Conservation (phyloP, 1,139 yeast genomes). For the Nadsonia commutata region DNA sequence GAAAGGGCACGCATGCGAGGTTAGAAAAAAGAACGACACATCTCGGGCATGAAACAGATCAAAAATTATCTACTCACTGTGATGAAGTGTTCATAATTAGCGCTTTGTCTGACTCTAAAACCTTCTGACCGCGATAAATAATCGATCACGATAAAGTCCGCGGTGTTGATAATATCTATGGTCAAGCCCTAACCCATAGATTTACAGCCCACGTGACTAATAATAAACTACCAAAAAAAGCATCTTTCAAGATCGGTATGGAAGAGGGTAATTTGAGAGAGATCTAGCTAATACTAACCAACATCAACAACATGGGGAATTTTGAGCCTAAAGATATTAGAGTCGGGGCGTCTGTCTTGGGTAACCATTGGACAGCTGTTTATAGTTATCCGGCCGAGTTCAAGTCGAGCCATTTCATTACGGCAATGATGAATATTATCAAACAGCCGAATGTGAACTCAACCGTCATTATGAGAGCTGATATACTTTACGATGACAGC, state of each 20-base stretch:
- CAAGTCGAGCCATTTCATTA: slow-evolving; percentile 37
- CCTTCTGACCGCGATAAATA: too few relatives aligned
- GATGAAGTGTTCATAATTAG: slow-evolving; percentile 19
- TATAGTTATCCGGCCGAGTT: slow-evolving; percentile 21
- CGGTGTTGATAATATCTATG: too few relatives aligned
- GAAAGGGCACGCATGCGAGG: too few relatives aligned
- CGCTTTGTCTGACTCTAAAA: too few relatives aligned
- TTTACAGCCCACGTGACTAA: too few relatives aligned
- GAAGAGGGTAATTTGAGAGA: too few relatives aligned
- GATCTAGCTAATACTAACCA: not conserved
- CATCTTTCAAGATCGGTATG: too few relatives aligned
- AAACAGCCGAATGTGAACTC: slow-evolving; percentile 85
- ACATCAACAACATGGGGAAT: not conserved
- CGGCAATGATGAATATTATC: slow-evolving; percentile 70
- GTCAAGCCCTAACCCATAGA: too few relatives aligned
- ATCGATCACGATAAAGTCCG: too few relatives aligned
- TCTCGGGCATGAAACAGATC: too few relatives aligned
- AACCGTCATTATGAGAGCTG: slow-evolving; percentile 80
- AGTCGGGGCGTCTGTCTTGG: slow-evolving; percentile 34
- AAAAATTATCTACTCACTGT: slow-evolving; percentile 13
- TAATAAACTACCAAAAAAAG: too few relatives aligned
- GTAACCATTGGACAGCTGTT: slow-evolving; percentile 43
- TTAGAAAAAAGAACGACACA: not conserved
- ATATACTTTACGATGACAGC: slow-evolving; percentile 42
- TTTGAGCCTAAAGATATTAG: slow-evolving; percentile 15